Evolutionary conservation across 352 stramenopile genomes (phyloP), one percentile per base, ranked within the genome.

Genomic region (Pythium biforme): DNA sequence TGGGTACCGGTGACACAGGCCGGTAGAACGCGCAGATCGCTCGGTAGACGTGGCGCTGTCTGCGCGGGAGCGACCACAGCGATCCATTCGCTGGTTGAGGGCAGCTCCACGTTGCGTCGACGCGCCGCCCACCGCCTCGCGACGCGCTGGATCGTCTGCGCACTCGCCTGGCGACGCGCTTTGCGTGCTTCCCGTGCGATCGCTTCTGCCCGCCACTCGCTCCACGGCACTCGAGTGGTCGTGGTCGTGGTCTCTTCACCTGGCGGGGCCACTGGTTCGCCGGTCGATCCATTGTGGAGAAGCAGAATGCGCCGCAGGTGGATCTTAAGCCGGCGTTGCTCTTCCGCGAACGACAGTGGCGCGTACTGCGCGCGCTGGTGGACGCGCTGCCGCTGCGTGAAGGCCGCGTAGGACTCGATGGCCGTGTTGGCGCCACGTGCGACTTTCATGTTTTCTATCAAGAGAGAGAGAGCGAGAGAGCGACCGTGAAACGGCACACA

Each of bases 241-340:
- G 31, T 34, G 5, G 31, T 34, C 10, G 5, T 10, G 10, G 31
- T 34, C 31, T 34, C 31, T 34, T 34, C 5, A 34, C n/a, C n/a
- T n/a, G n/a, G 31, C 2, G 31, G 2, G 3, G 31, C 8, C 31
- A 15, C 14, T 1, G 37, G 12, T 6, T 4, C 37, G 37, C 1
- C 6, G 1, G 37, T n/a, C 37, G 37, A 20, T 14, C 19, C 45
- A 8, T 34, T 52, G 12, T 64, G 46, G 12, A 33, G 26, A 8
- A 72, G 54, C 46, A 72, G 31, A 22, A 72, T 37, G 0, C 37
- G 47, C 29, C 49, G 59, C 48, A 72, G 37, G 25, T 62, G 54
- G 41, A 72, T 72, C 19, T 55, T 59, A 31, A 72, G 59, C 20
- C 65, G 59, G 6, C 55, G 58, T 41, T 72, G 65, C 48, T 66